These are phyloP conservation scores for Saccharomycopsis synnaedendra DNA, from an alignment of 805 yeast genomes.

Conservation along the genomic window DNA sequence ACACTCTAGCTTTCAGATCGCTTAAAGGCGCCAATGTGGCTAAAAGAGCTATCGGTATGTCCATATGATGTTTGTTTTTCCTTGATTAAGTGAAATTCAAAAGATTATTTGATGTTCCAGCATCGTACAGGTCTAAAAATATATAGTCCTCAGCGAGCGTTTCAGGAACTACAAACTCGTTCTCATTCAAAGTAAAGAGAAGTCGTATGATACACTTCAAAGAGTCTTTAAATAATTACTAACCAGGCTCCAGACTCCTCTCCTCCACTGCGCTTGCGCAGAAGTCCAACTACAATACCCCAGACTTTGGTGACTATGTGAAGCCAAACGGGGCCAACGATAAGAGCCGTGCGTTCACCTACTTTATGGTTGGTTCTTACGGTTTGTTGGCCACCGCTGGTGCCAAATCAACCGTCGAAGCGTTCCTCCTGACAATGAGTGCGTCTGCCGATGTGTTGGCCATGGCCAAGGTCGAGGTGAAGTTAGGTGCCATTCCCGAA, in stretches of 20 bases:
- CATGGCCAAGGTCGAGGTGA: slow-evolving; percentile 98
- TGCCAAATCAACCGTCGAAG: slow-evolving; percentile 91
- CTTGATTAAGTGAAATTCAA: neutral
- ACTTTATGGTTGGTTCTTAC: slow-evolving; percentile 95
- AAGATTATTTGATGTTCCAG: neutral
- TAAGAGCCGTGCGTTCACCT: slow-evolving; percentile 75
- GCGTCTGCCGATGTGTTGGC: slow-evolving; percentile 99
- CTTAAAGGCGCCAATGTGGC: slow-evolving; percentile 29
- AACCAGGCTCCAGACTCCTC: slow-evolving; percentile 30
- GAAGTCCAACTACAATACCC: slow-evolving; percentile 79
- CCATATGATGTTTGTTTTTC: neutral
- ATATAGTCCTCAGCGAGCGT: neutral
- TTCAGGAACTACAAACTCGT: neutral
- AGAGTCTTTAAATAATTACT: too few relatives aligned
- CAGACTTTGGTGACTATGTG: slow-evolving; percentile 76
- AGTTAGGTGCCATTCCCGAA: slow-evolving; percentile 84
- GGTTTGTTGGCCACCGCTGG: slow-evolving; percentile 88
- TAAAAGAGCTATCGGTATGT: slow-evolving; percentile 27
- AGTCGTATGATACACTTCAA: too few relatives aligned
- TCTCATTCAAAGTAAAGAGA: too few relatives aligned
- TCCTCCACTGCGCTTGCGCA: slow-evolving; percentile 38
- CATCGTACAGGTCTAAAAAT: neutral
- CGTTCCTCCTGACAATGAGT: slow-evolving; percentile 84
- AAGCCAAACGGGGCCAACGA: slow-evolving; percentile 59
- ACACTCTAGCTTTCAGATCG: slow-evolving; percentile 35